Conservation (phyloP, 2,329 filamentous ascomycete genomes). For the Pseudopyricularia cyperi region DNA sequence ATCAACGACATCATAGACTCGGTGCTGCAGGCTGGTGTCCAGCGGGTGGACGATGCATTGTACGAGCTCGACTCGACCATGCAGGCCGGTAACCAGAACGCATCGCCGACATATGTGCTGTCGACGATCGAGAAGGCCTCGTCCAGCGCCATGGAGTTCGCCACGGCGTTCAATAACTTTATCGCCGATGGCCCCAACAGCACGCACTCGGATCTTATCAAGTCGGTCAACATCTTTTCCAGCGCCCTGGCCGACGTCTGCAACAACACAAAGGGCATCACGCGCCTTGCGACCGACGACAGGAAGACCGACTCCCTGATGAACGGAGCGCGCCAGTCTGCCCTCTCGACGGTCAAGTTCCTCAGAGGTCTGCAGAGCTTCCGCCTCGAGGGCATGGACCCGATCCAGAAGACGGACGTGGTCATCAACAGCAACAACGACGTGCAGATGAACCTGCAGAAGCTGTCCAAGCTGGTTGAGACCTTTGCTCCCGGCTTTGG, state of each 20-base stretch:
- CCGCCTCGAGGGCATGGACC: conserved; percentile 79
- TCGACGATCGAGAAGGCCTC: conserved; percentile 97
- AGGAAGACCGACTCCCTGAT: conserved; percentile 84
- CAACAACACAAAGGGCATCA: conserved; percentile 92
- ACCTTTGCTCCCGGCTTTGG: conserved; percentile 77
- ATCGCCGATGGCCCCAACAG: conserved; percentile 93
- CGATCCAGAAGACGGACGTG: conserved; percentile 87
- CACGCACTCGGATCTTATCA: conserved; percentile 74
- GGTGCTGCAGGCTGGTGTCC: conserved; percentile 82
- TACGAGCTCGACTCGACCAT: conserved; percentile 97
- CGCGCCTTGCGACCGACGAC: conserved; percentile 84
- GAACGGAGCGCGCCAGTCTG: conserved; percentile 70
- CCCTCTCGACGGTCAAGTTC: conserved; percentile 80
- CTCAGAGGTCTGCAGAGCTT: conserved; percentile 92
- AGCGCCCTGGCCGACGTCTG: conserved; percentile 87
- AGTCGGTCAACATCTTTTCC: conserved; percentile 79
- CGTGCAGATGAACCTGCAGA: conserved; percentile 86
- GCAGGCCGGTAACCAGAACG: conserved; percentile 98
- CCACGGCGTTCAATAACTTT: conserved; percentile 95
- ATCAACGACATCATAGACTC: conserved; percentile 98
- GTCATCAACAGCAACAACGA: conserved; percentile 97
- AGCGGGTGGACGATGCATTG: conserved; percentile 87
- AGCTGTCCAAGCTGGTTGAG: conserved; percentile 85
- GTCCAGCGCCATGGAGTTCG: conserved; percentile 89
- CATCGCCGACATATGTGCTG: conserved; percentile 84